Evolutionary conservation across 306 rosid species (phyloP), one percentile per base, ranked within the genome.

Genomic region (Neltuma alba): DNA sequence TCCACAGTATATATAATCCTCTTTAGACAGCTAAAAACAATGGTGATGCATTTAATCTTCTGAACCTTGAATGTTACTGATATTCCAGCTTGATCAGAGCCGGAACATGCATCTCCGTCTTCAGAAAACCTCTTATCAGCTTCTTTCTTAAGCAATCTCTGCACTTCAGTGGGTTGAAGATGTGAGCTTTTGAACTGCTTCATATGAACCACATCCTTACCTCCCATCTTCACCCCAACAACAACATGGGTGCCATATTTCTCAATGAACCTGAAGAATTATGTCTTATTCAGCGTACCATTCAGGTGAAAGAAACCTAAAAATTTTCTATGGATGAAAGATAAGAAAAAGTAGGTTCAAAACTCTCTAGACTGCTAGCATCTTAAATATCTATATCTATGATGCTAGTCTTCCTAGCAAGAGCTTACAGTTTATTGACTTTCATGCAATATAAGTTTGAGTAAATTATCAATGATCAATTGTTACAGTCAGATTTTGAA

Each of bases 161-260:
- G 92, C 76, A 91, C 90, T 76, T 91, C 90, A 37, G 71, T 10
- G 14, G 86, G 78, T 15, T 76, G 83, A 82, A 87, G 77, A 60
- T 78, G 54, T 58, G 92, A 91, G 50, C 75, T 81, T 21, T 45
- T 88, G 30, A 73, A 71, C 84, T 91, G 95, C 87, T 84, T 91
- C 45, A 87, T 37, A 66, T 80, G 86, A 83, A 89, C 72, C 16
- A 87, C 87, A 76, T 89, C 92, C 72, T 85, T 87, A 15, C 95
- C 95, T 64, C 95, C 95, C 95, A 91, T 91, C 84, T 84, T 87
- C 78, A 85, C 91, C 76, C 95, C 92, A 52, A 84, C 89, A 76
- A 91, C 82, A 70, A 91, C 41, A 80, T 91, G 95, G 52, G 95
- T 91, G 10, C 95, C 95, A 60, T 89, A 87, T 36, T 88, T 89